A percentile compares a stretch with the other conserved stretches of the same genome.
Conservation (phyloP, 108 stramenopile species). For the Nannochloropsis salina region DNA sequence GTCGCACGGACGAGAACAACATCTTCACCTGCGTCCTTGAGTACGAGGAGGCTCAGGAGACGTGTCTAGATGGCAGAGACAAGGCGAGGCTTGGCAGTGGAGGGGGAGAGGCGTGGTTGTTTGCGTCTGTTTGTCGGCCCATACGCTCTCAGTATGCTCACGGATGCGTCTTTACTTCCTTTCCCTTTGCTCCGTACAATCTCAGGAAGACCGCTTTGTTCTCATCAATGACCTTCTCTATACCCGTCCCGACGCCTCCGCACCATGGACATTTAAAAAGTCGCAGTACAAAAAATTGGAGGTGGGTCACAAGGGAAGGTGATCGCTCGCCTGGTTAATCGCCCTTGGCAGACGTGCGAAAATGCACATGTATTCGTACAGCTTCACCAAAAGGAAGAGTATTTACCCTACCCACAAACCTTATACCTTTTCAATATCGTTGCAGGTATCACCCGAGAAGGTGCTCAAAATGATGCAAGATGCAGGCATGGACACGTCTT, state of each 20-base stretch:
- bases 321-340: no score
- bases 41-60: not conserved
- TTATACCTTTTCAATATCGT: not conserved
- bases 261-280: not conserved
- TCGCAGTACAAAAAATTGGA: conserved; percentile 3
- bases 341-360: no score
- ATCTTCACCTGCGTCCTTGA: conserved; percentile 7
- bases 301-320: not conserved
- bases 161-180: not conserved
- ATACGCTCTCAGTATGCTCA: not conserved
- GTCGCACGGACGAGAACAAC: not conserved
- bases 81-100: not conserved
- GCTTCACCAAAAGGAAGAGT: no score
- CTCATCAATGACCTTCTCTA: not conserved
- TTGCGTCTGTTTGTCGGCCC: not conserved
- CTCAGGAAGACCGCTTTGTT: not conserved
- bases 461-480: not conserved
- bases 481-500: not conserved
- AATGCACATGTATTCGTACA: no score
- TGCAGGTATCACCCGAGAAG: not conserved
- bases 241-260: not conserved
- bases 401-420: not conserved
- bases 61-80: not conserved
- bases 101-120: not conserved
- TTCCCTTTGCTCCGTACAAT: not conserved